Evolutionary conservation across 306 rosid species (phyloP), one percentile per base, ranked within the genome.

Genomic region (Delonix regia): DNA sequence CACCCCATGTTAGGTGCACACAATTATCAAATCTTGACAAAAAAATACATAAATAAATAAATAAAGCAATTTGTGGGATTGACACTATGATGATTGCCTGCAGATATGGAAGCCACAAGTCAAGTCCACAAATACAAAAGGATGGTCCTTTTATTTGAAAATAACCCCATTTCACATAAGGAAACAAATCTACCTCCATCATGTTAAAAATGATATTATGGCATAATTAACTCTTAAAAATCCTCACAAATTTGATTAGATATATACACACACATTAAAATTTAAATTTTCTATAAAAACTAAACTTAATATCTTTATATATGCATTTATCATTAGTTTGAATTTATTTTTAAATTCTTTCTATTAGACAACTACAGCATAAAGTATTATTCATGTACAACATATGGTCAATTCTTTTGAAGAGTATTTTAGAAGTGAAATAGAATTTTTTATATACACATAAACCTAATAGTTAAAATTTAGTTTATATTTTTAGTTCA

Each of bases 191-290:
- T 6, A 47, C 6, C 19, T 47, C 60, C 60, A 52, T 52, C 24
- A 19, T 53, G 28, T 6, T 13, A 30, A 53, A 19, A 53, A n/a
- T 12, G 13, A 65, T 38, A 60, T 75, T 62, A 28, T 75, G 25
- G 30, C 61, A 75, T 75, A 24, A 45, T 74, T 74, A 44, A 44
- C 36, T 28, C 36, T 14, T 63, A 74, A 44, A 44, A 49, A 6
- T 14, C 25, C 33, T n/a, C 76, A 33, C 52, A 33, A 34, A 21
- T 39, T 48, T 49, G 28, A 10, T 69, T 33, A 3, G 9, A 38
- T n/a, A n/a, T n/a, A n/a, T n/a, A n/a, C n/a, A n/a, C n/a, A n/a
- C n/a, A n/a, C n/a, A n/a, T n/a, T n/a, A n/a, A n/a, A n/a, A n/a
- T n/a, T n/a, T n/a, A n/a, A n/a, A n/a, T n/a, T n/a, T n/a, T n/a